These are phyloP conservation scores for Aspergillus pseudotamarii DNA, from an alignment of 2,329 filamentous ascomycete species.

Conservation along the genomic window DNA sequence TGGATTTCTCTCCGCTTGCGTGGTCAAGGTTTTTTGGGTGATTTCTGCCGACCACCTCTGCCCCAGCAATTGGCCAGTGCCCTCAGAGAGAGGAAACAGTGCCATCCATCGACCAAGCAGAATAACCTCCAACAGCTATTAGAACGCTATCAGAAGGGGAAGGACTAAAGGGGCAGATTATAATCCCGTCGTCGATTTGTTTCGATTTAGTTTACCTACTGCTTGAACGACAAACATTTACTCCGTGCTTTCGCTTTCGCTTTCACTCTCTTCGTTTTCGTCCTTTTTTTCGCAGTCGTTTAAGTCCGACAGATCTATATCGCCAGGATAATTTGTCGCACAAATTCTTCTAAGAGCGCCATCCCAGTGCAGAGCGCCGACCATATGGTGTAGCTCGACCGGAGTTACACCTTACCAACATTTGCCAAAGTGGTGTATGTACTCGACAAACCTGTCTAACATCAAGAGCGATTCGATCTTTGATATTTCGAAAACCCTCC, in stretches of 20 bases:
- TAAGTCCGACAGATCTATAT: background rate
- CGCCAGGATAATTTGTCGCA: background rate
- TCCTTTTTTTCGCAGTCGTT: background rate
- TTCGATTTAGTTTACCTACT: background rate
- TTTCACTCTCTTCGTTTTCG: background rate
- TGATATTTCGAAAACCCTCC: background rate
- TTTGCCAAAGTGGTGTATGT: constrained; percentile 16
- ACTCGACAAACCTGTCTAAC: constrained; percentile 3
- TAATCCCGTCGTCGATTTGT: background rate
- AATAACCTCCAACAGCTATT: background rate
- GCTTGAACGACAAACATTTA: background rate
- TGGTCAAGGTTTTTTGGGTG: background rate
- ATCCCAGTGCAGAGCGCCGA: constrained; percentile 12
- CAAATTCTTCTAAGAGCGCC: constrained; percentile 3
- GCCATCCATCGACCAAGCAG: background rate
- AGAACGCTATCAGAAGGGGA: background rate
- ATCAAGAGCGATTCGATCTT: constrained; percentile 3
- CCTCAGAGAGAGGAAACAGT: background rate
- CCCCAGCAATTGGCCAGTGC: constrained; percentile 7
- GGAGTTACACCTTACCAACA: constrained; percentile 21
- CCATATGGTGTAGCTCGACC: constrained; percentile 20
- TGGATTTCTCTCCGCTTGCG: background rate
- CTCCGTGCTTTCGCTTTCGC: background rate
- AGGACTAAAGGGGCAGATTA: background rate
- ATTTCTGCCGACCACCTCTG: constrained; percentile 7